Evolutionary conservation across 2,329 filamentous ascomycete genomes (phyloP).

Genomic region (Xylariaceae sp.): DNA sequence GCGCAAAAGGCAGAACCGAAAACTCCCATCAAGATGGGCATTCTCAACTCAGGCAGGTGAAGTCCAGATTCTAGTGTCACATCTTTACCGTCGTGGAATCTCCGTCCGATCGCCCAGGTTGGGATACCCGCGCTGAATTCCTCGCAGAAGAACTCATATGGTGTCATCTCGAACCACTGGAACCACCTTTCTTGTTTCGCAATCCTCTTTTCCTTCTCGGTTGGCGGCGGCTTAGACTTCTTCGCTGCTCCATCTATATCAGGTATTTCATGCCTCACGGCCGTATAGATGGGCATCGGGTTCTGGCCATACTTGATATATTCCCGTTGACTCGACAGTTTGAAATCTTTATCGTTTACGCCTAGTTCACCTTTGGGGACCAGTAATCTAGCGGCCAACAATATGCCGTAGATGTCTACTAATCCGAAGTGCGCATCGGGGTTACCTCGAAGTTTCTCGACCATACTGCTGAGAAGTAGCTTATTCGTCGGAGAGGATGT

Average conservation of each 20-base stretch:
- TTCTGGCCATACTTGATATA: constrained; percentile 73
- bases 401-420: constrained; percentile 85
- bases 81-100: constrained; percentile 68
- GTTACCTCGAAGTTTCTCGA: constrained; percentile 87
- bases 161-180: constrained; percentile 95
- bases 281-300: constrained; percentile 91
- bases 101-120: constrained; percentile 84
- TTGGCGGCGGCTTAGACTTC: constrained; percentile 31
- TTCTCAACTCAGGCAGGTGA: constrained; percentile 74
- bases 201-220: constrained; percentile 47
- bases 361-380: constrained; percentile 80
- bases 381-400: constrained; percentile 77
- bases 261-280: constrained; percentile 92
- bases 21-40: constrained; percentile 84
- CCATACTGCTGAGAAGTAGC: constrained; percentile 76
- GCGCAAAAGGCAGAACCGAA: constrained; percentile 97
- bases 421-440: constrained; percentile 77
- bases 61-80: constrained; percentile 59
- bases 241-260: constrained; percentile 44
- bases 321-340: constrained; percentile 78
- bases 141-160: constrained; percentile 93
- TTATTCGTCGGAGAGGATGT: constrained; percentile 92
- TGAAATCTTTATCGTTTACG: constrained; percentile 74
- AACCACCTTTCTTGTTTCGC: constrained; percentile 76
- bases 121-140: constrained; percentile 89